Evolutionary conservation across 2,329 filamentous ascomycete genomes (phyloP).

Genomic region (Leptographium wingfieldii): DNA sequence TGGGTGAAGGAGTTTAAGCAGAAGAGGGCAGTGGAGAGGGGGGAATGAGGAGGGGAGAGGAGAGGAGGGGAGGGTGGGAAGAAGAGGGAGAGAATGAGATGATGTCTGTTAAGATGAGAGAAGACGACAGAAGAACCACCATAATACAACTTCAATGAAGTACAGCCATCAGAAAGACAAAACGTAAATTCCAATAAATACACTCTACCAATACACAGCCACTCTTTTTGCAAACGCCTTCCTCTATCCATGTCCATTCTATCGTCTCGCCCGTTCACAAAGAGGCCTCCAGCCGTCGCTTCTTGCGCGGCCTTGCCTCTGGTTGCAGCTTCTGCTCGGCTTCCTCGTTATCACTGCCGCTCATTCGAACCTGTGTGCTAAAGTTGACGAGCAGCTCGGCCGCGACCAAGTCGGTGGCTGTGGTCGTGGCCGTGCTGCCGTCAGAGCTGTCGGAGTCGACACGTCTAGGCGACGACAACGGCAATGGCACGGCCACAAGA

Average conservation of each 20-base stretch:
- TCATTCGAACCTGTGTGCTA: not conserved
- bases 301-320: slow-evolving; percentile 4
- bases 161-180: too few species aligned
- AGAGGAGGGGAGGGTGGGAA: not conserved
- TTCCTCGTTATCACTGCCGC: not conserved
- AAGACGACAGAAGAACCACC: too few species aligned
- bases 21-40: slow-evolving; percentile 45
- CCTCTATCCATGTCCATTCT: not conserved
- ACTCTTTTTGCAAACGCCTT: too few species aligned
- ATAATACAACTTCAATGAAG: too few species aligned
- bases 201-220: too few species aligned
- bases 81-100: not conserved
- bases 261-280: not conserved
- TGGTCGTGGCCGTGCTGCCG: not conserved
- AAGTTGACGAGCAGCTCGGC: slow-evolving; percentile 8
- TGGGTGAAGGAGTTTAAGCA: slow-evolving; percentile 82
- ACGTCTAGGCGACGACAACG: too few species aligned
- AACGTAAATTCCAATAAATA: too few species aligned
- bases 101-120: too few species aligned
- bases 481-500: not conserved
- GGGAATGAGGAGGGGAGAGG: not conserved
- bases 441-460: not conserved
- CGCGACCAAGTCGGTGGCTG: slow-evolving; percentile 1
- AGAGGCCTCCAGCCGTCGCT: not conserved
- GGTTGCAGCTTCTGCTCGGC: not conserved